Conservation (phyloP, 2,329 filamentous ascomycete genomes). For the Stachybotrys elegans region DNA sequence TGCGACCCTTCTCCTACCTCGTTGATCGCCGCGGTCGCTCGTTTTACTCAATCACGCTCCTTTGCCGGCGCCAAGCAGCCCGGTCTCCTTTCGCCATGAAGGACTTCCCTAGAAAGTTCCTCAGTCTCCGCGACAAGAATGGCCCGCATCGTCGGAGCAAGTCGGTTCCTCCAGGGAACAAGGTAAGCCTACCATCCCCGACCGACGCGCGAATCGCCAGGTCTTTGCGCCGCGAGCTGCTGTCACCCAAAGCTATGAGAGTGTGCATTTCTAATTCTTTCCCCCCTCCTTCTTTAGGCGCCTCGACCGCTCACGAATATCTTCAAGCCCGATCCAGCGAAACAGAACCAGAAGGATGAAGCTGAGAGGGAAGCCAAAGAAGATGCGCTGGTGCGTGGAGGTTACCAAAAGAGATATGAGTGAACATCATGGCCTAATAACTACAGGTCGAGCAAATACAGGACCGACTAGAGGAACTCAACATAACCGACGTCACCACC, state of each 20-base stretch:
- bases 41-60: too few relatives aligned
- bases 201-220: too few relatives aligned
- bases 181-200: constrained; percentile 32
- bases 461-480: constrained; percentile 34
- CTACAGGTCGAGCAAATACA: constrained; percentile 36
- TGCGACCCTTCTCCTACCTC: constrained; percentile 22
- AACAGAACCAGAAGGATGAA: constrained; percentile 37
- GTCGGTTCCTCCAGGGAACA: constrained; percentile 48
- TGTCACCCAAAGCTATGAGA: too few relatives aligned
- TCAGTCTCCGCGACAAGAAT: constrained; percentile 65
- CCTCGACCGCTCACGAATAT: constrained; percentile 47
- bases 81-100: too few relatives aligned
- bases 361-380: constrained; percentile 47
- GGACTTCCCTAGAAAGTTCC: constrained; percentile 58
- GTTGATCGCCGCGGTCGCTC: constrained; percentile 23
- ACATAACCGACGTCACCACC: constrained; percentile 41
- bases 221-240: too few relatives aligned
- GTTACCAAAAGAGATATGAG: constrained; percentile 10
- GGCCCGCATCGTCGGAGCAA: constrained; percentile 48
- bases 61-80: too few relatives aligned
- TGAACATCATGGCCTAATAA: constrained; percentile 1
- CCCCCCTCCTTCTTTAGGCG: neutral
- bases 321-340: constrained; percentile 57
- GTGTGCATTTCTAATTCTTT: too few relatives aligned
- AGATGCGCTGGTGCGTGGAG: constrained; percentile 28